A percentile compares a stretch with the other conserved stretches of the same genome.
phyloP scores from a whole-genome alignment of 208 protist species.

The Trypanosoma lewisi region DNA sequence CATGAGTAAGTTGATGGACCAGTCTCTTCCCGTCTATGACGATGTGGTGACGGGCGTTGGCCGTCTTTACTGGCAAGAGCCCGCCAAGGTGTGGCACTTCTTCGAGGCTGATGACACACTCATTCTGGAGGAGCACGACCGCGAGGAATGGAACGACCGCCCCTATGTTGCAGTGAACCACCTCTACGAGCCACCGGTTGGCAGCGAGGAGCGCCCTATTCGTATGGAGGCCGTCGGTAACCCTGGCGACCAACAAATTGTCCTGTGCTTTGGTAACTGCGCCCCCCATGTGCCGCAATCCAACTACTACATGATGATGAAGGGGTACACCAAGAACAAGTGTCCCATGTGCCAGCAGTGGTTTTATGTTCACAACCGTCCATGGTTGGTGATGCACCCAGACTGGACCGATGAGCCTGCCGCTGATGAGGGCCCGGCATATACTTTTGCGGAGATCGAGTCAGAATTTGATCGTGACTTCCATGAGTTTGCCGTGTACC shows the following conservation, averaged over 20 bases:
- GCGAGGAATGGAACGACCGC: conserved; percentile 89
- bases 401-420: conserved; percentile 90
- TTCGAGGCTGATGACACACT: conserved; percentile 89
- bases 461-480: conserved; percentile 90
- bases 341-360: conserved; percentile 89
- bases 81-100: conserved; percentile 80
- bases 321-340: conserved; percentile 89
- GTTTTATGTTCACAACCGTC: conserved; percentile 90
- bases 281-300: conserved; percentile 87
- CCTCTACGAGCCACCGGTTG: conserved; percentile 87
- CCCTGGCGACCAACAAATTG: conserved; percentile 82
- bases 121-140: conserved; percentile 90
- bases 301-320: conserved; percentile 92
- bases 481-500: conserved; percentile 88
- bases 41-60: conserved; percentile 79
- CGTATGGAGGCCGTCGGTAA: conserved; percentile 81
- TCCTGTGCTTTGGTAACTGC: conserved; percentile 88
- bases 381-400: conserved; percentile 89
- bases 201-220: conserved; percentile 85
- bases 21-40: conserved; percentile 83
- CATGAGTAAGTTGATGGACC: conserved; percentile 89
- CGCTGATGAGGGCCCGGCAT: conserved; percentile 84
- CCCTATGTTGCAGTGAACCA: conserved; percentile 89
- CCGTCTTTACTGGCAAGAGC: conserved; percentile 88
- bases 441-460: conserved; percentile 89